These are phyloP conservation scores for Powellomyces hirtus DNA, from an alignment of 192 early-diverging fungal genomes.

Conservation along the genomic window DNA sequence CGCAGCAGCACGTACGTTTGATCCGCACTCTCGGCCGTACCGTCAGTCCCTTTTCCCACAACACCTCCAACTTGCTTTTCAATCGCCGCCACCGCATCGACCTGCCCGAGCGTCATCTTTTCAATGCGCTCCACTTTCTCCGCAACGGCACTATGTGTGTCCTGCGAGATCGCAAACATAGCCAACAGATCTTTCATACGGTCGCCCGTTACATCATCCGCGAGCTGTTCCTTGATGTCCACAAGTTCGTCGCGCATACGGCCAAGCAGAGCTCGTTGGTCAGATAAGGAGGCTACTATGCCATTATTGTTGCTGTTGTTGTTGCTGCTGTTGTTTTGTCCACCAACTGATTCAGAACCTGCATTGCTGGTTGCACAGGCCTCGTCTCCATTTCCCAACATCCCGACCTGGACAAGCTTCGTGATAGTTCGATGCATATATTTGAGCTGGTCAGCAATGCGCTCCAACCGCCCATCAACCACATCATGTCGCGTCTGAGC, in stretches of 20 bases:
- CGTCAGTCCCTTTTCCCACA: not conserved
- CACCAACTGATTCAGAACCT: not conserved
- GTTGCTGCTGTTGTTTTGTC: not conserved
- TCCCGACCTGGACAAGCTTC: conserved; percentile 21
- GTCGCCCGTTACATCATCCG: conserved; percentile 16
- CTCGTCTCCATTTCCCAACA: conserved; percentile 7
- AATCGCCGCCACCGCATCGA: not conserved
- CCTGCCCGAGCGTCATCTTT: not conserved
- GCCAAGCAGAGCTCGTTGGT: conserved; percentile 2
- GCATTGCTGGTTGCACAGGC: not conserved
- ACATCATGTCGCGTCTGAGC: conserved; percentile 20
- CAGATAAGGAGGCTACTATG: not conserved
- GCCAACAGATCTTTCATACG: conserved; percentile 10
- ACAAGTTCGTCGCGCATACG: conserved; percentile 7
- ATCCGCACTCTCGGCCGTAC: not conserved
- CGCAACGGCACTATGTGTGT: conserved; percentile 9
- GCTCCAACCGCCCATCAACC: conserved; percentile 21
- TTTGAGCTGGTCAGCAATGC: conserved; percentile 17
- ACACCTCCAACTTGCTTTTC: not conserved
- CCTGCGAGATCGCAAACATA: conserved; percentile 27
- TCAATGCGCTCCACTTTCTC: conserved; percentile 7
- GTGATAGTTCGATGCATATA: conserved; percentile 22
- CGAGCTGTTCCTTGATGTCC: conserved; percentile 21
- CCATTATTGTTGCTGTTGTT: not conserved
- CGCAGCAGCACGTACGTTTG: not conserved